A percentile compares a stretch with the other conserved stretches of the same genome.
Conservation (phyloP, 768 basidiomycete species). For the Coprinopsis cinerea region DNA sequence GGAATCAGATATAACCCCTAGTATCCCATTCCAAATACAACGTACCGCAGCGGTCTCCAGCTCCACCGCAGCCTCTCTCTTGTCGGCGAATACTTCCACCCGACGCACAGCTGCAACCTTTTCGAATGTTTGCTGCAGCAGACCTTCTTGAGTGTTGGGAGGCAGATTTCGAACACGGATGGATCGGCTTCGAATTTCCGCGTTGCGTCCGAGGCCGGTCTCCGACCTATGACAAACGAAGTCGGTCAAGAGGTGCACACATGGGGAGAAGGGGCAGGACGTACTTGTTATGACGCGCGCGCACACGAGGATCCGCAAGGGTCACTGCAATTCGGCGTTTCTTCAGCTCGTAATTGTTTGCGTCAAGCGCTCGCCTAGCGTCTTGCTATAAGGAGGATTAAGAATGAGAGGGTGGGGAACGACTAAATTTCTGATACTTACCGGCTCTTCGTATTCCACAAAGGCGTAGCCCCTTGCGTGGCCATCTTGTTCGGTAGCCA, state of each 20-base stretch:
- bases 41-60: constrained; percentile 61
- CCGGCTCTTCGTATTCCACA: constrained; percentile 83
- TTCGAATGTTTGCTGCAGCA: constrained; percentile 86
- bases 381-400: constrained; percentile 54
- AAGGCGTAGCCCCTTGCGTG: constrained; percentile 85
- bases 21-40: constrained; percentile 4
- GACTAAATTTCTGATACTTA: constrained; percentile 27
- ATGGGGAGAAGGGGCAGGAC: constrained; percentile 13
- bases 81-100: constrained; percentile 65
- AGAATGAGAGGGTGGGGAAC: neutral
- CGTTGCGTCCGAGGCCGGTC: constrained; percentile 48
- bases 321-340: constrained; percentile 89
- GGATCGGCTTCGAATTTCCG: constrained; percentile 61
- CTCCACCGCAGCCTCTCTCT: constrained; percentile 58
- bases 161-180: constrained; percentile 76
- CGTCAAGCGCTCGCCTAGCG: constrained; percentile 63
- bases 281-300: constrained; percentile 47
- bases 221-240: constrained; percentile 29
- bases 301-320: constrained; percentile 67
- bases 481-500: constrained; percentile 67
- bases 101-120: constrained; percentile 67
- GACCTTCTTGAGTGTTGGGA: constrained; percentile 75
- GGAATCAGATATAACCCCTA: neutral
- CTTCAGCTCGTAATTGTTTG: constrained; percentile 86
- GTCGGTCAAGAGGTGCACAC: neutral